Evolutionary conservation across 768 basidiomycete genomes (phyloP), one percentile per base, ranked within the genome.

Genomic region (Agrocybe pediades): DNA sequence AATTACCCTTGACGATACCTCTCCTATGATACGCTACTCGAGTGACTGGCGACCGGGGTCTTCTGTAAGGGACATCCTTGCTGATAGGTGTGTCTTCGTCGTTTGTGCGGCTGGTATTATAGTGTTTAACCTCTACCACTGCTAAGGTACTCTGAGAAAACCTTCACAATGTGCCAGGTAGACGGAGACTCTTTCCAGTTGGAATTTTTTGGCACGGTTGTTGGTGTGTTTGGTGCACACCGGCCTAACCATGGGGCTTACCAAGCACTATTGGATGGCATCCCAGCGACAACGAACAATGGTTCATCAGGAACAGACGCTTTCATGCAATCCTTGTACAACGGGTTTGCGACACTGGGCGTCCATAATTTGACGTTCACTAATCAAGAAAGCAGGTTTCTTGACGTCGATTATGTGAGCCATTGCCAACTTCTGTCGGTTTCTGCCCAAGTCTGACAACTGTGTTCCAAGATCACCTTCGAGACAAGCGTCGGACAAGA

Each of bases 351-450:
- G 26, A 52, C 46, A 19, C 54, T 55, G 52, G 64, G 53, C 11
- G 29, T 47, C 16, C 65, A 68, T 43, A 50, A 46, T 9, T 53
- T 67, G n/a, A 59, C 53, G 16, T 19, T 70, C 21, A 53, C 54
- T 6, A 67, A 70, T 40, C 41, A 54, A n/a, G 56, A 58, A 0
- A 52, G 46, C 1, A 55, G 49, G 7, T 71, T 64, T 45, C 57
- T 76, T 29, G 78, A 75, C 30, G 65, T 79, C 9, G 78, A 79
- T 48, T 74, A 71, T 60, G 75, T 74, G 44, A 36, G 67, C 6
- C n/a, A 13, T 7, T 7, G 7, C 8, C 29, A 7, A 30, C 15
- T 7, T 15, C 29, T 7, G 29, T 7, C 7, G 15, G 29, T 7
- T 30, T n/a, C 3, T 36, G 5, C 13, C 11, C 3, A 3, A 15